phyloP scores from a whole-genome alignment of 2,329 filamentous ascomycete genomes.

The Eutypa lata region DNA sequence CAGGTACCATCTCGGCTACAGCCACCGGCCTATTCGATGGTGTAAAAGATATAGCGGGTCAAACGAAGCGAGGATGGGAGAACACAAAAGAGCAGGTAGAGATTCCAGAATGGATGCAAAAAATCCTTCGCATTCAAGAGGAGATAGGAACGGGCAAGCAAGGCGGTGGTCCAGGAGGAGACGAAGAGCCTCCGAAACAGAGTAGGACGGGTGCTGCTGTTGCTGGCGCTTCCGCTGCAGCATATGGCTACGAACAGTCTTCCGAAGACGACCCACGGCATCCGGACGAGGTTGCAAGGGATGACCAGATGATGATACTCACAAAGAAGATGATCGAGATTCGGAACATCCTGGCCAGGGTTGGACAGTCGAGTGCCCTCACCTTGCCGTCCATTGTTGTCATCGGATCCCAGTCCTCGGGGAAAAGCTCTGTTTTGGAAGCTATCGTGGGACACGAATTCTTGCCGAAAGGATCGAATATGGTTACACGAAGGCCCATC shows the following conservation, averaged over 20 bases:
- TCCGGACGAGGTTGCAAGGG: constrained; percentile 67
- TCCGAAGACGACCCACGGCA: constrained; percentile 61
- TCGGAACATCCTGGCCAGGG: constrained; percentile 81
- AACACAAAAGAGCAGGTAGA: constrained; percentile 76
- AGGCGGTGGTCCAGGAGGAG: constrained; percentile 46
- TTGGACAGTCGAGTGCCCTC: constrained; percentile 86
- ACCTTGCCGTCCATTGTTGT: constrained; percentile 97
- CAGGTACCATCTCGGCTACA: constrained; percentile 65
- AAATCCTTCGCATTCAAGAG: constrained; percentile 62
- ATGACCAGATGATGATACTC: constrained; percentile 99
- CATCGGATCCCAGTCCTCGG: constrained; percentile 96
- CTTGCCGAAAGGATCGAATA: constrained; percentile 94
- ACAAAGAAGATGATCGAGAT: constrained; percentile 99
- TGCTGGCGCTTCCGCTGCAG: constrained; percentile 69
- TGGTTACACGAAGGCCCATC: constrained; percentile 95
- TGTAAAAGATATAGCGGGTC: constrained; percentile 71
- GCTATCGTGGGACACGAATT: constrained; percentile 98
- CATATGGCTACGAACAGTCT: constrained; percentile 73
- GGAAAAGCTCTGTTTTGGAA: constrained; percentile 95
- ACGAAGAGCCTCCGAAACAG: constrained; percentile 55
- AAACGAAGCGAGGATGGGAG: constrained; percentile 78
- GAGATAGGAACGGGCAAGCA: constrained; percentile 48
- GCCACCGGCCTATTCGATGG: constrained; percentile 69
- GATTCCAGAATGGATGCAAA: constrained; percentile 73
- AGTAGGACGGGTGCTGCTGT: constrained; percentile 59